Percentiles rank a stretch among this genome's conserved stretches.
phyloP scores from a whole-genome alignment of 768 basidiomycete genomes.

The Xerocomellus intermedius region DNA sequence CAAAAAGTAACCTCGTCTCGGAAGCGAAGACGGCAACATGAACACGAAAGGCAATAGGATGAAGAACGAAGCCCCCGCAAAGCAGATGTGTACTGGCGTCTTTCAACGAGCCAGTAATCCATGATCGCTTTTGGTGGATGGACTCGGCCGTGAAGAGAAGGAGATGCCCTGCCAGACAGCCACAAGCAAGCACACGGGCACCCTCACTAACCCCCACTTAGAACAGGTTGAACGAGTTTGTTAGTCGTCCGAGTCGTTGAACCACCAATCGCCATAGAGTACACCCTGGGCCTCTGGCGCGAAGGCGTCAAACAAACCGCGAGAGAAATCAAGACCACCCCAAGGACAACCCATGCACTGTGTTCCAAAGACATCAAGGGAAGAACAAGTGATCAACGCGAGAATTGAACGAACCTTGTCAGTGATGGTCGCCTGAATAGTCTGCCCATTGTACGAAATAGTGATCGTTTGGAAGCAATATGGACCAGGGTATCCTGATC shows the following conservation, averaged over 20 bases:
- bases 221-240: background rate
- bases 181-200: background rate
- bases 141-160: background rate
- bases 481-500: slow-evolving; percentile 57
- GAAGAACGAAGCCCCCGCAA: background rate
- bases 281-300: slow-evolving; percentile 48
- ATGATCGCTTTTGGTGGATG: background rate
- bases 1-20: background rate
- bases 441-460: slow-evolving; percentile 56
- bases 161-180: background rate
- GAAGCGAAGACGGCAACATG: background rate
- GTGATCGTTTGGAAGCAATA: slow-evolving; percentile 64
- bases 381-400: background rate
- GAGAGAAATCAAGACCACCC: slow-evolving; percentile 66
- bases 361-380: background rate
- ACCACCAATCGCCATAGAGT: slow-evolving; percentile 59
- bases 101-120: background rate
- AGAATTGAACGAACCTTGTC: slow-evolving; percentile 49
- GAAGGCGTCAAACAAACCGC: slow-evolving; percentile 64
- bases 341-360: slow-evolving; percentile 67
- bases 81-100: background rate
- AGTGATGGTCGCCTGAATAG: slow-evolving; percentile 50
- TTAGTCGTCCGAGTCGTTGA: slow-evolving; percentile 32
- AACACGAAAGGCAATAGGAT: slow-evolving; percentile 6
- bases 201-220: background rate